A percentile compares a stretch with the other conserved stretches of the same genome.
These are phyloP conservation scores for Hypoxylon sp. DNA, from an alignment of 2,329 filamentous ascomycete species.

Conservation along the genomic window DNA sequence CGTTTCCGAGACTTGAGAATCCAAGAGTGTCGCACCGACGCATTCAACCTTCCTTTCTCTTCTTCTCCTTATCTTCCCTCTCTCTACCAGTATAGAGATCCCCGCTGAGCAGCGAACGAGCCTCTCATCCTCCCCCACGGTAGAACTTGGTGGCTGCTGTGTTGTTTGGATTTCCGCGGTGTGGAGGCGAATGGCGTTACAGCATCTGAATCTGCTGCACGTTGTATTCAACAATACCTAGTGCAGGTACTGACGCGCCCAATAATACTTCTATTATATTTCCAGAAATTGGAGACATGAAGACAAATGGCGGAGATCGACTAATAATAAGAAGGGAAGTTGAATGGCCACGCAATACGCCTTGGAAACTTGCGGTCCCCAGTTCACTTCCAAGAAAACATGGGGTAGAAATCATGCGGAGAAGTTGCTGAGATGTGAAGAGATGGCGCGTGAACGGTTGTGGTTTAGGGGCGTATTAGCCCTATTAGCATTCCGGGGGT, in stretches of 20 bases:
- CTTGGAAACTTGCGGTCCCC: slow-evolving; percentile 37
- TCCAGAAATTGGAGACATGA: slow-evolving; percentile 28
- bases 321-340: slow-evolving; percentile 37
- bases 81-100: slow-evolving; percentile 26
- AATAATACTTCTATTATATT: slow-evolving; percentile 22
- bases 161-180: slow-evolving; percentile 14
- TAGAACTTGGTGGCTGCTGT: slow-evolving; percentile 7
- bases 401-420: slow-evolving; percentile 36
- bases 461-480: slow-evolving; percentile 32
- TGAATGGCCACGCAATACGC: slow-evolving; percentile 30
- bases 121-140: slow-evolving; percentile 25
- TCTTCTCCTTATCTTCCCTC: slow-evolving; percentile 12
- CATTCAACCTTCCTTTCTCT: not conserved
- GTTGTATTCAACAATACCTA: slow-evolving; percentile 19
- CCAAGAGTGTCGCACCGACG: slow-evolving; percentile 6
- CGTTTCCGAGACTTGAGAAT: slow-evolving; percentile 2
- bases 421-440: slow-evolving; percentile 28
- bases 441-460: slow-evolving; percentile 40
- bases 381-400: slow-evolving; percentile 30
- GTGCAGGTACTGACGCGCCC: slow-evolving; percentile 22
- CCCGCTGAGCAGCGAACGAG: slow-evolving; percentile 10
- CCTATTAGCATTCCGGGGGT: slow-evolving; percentile 9
- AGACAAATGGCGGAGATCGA: slow-evolving; percentile 31
- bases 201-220: slow-evolving; percentile 22
- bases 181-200: slow-evolving; percentile 20